These are phyloP conservation scores for Saccharomycopsis fodiens DNA, from an alignment of 805 yeast species.

Conservation along the genomic window DNA sequence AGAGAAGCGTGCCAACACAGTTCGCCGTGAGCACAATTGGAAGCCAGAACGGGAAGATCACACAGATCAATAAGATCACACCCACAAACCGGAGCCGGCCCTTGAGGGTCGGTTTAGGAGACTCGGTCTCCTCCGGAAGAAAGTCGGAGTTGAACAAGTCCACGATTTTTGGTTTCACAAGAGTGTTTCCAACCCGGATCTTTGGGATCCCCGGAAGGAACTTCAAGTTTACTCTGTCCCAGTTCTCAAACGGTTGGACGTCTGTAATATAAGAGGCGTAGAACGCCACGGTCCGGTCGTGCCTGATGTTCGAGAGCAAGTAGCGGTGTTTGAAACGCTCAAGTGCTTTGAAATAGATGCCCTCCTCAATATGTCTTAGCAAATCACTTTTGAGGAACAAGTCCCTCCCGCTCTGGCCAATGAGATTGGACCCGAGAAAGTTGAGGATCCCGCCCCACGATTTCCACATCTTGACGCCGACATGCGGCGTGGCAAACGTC, in stretches of 20 bases:
- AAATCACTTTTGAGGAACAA: conserved; percentile 49
- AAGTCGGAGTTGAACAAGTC: conserved; percentile 32
- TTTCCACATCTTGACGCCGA: conserved; percentile 50
- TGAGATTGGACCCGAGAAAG: conserved; percentile 42
- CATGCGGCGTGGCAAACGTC: conserved; percentile 75
- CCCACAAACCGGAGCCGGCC: conserved; percentile 24
- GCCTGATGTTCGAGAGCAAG: conserved; percentile 64
- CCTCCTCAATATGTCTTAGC: conserved; percentile 42
- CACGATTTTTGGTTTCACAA: conserved; percentile 43
- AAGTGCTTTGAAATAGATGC: conserved; percentile 48
- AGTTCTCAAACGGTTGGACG: conserved; percentile 65
- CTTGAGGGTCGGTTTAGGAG: conserved; percentile 16
- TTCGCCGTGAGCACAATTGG: conserved; percentile 34
- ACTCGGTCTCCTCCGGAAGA: conserved; percentile 8
- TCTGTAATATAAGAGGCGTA: conserved; percentile 73
- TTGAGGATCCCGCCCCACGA: conserved; percentile 32
- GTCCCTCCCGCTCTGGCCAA: conserved; percentile 70
- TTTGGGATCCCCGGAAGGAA: conserved; percentile 35
- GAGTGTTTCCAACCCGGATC: conserved; percentile 30
- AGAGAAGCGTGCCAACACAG: conserved; percentile 9
- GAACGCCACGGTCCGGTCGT: conserved; percentile 85
- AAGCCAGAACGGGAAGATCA: conserved; percentile 41
- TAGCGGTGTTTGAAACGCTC: conserved; percentile 47
- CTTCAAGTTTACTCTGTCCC: conserved; percentile 39
- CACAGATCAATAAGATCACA: conserved; percentile 21